Conservation (phyloP, 2,329 filamentous ascomycete species). For the Corynespora cassiicola region DNA sequence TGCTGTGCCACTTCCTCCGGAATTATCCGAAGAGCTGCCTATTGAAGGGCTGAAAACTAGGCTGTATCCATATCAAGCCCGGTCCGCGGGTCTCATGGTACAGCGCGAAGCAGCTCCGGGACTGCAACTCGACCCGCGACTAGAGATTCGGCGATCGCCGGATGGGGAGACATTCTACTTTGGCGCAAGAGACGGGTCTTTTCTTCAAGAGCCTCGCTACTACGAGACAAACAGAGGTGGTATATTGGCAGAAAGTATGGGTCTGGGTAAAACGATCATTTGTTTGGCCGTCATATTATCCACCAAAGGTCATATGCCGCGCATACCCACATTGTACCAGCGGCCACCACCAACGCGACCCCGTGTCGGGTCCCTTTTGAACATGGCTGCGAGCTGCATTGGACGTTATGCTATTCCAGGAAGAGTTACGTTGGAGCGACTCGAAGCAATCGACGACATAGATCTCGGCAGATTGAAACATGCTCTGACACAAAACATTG, state of each 20-base stretch:
- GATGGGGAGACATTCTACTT: slow-evolving; percentile 71
- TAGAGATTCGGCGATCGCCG: slow-evolving; percentile 67
- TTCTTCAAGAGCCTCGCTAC: slow-evolving; percentile 69
- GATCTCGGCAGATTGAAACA: slow-evolving; percentile 39
- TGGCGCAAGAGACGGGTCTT: slow-evolving; percentile 67
- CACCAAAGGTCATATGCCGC: slow-evolving; percentile 72
- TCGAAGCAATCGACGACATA: slow-evolving; percentile 56
- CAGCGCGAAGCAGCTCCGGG: slow-evolving; percentile 75
- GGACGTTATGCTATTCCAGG: slow-evolving; percentile 74
- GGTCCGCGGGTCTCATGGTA: slow-evolving; percentile 83
- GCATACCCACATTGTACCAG: slow-evolving; percentile 68
- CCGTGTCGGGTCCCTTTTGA: slow-evolving; percentile 67
- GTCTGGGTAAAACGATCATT: slow-evolving; percentile 84
- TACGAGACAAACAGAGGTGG: slow-evolving; percentile 81
- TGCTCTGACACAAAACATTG: slow-evolving; percentile 40
- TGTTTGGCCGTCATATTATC: slow-evolving; percentile 75
- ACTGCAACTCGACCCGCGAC: slow-evolving; percentile 74
- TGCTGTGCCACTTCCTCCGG: slow-evolving; percentile 41
- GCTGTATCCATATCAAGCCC: slow-evolving; percentile 79
- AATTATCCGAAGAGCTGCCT: slow-evolving; percentile 28
- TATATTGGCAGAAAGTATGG: slow-evolving; percentile 81
- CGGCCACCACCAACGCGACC: slow-evolving; percentile 49
- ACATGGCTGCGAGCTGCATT: slow-evolving; percentile 77
- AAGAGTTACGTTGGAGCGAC: slow-evolving; percentile 67
- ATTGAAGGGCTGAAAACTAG: slow-evolving; percentile 67